Evolutionary conservation across 1,284 basidiomycete species (phyloP), one percentile per base, ranked within the genome.

Genomic region (Meira nashicola): DNA sequence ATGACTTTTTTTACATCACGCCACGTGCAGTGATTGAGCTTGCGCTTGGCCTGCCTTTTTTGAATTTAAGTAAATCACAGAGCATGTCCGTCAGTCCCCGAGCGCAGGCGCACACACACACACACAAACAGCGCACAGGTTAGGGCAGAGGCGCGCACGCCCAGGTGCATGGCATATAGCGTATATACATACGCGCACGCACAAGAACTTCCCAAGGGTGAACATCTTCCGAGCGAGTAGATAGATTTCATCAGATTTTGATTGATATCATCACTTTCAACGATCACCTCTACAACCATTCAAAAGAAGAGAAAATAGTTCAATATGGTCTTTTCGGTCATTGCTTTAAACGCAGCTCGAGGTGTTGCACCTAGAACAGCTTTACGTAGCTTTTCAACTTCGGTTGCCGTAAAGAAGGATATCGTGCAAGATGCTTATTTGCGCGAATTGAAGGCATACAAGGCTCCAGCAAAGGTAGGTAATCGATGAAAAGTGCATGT

Each of bases 401-500:
- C 74, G 48, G 68, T 67, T 41, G 66, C 67, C 21, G 69, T 67
- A 55, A 69, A 70, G 60, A 75, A 72, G 68, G 71, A 71, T 71
- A 82, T 94, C 74, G 84, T 96, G 60, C 90, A 94, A 84, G 91
- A 95, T 70, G 80, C 94, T 59, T 96, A 96, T 82, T 75, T 96
- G 71, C 86, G 84, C 77, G 89, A 94, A 83, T 84, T 96, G 78
- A 94, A 90, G 82, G 80, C 85, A 17, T 96, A 93, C 86, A 94
- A 92, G 83, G 79, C 83, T 39, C 80, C 74, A 40, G 63, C 73
- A 37, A 73, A 71, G 69, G 78, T 78, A 47, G 55, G 77, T 66
- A 2, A 48, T 15, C 19, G 4, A n/a, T n/a, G n/a, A n/a, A n/a
- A n/a, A n/a, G n/a, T n/a, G n/a, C n/a, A n/a, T n/a, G n/a, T n/a